These are phyloP conservation scores for Claviceps pazoutovae DNA, from an alignment of 2,329 filamentous ascomycete species.

Conservation along the genomic window DNA sequence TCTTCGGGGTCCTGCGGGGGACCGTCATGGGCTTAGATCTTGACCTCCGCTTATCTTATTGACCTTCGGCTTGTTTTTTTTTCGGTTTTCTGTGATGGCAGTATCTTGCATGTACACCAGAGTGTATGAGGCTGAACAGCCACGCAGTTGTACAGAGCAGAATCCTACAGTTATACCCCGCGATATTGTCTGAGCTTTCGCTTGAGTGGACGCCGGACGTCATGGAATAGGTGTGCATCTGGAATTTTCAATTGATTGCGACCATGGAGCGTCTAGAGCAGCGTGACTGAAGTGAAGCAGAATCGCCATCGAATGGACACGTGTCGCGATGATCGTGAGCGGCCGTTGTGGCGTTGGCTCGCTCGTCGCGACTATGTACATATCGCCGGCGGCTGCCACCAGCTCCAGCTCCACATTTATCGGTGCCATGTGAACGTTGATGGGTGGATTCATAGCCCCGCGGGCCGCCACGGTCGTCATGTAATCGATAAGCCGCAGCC, in stretches of 20 bases:
- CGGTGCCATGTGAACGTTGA: not conserved
- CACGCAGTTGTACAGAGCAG: no score
- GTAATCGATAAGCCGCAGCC: constrained; percentile 4
- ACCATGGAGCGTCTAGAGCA: not conserved
- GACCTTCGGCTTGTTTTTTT: no score
- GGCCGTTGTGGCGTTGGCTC: not conserved
- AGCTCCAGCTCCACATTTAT: not conserved
- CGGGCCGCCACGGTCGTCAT: not conserved
- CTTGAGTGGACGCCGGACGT: no score
- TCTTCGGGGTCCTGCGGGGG: no score
- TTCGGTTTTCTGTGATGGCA: no score
- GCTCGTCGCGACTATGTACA: not conserved
- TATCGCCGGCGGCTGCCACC: not conserved
- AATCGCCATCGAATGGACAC: not conserved
- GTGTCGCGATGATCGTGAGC: not conserved
- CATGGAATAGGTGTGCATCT: no score
- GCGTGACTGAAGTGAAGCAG: not conserved
- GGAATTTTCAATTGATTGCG: not conserved
- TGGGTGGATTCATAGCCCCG: not conserved
- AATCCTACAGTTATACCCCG: no score
- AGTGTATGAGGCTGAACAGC: no score
- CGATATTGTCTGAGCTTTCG: no score
- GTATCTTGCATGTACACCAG: no score
- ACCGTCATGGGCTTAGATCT: no score
- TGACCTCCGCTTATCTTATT: no score